Evolutionary conservation across 441 rosid species (phyloP).

Genomic region (Gossypium davidsonii): DNA sequence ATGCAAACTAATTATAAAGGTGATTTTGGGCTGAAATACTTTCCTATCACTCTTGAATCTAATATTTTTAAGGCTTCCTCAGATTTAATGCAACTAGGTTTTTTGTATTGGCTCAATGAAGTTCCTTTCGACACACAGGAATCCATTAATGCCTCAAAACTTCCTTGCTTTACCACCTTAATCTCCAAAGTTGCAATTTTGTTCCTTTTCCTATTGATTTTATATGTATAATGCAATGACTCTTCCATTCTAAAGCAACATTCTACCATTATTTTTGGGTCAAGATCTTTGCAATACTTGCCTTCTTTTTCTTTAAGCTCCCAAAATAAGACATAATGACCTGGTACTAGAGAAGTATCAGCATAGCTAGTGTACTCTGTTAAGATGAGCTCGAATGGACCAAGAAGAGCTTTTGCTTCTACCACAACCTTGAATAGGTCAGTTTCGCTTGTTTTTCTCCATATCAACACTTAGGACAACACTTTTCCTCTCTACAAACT

Average conservation of each 20-base stretch:
- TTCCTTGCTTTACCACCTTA: constrained; percentile 49
- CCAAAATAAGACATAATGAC: constrained; percentile 32
- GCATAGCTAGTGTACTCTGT: constrained; percentile 61
- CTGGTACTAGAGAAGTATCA: constrained; percentile 32
- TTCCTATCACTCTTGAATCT: neutral
- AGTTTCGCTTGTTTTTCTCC: constrained; percentile 73
- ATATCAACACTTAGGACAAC: constrained; percentile 44
- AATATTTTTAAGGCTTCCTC: neutral
- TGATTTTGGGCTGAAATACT: neutral
- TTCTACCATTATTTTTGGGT: constrained; percentile 33
- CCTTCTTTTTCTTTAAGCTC: constrained; percentile 41
- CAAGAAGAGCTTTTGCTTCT: constrained; percentile 38
- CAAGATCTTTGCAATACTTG: constrained; percentile 19
- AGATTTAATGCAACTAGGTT: neutral
- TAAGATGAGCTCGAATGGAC: constrained; percentile 41
- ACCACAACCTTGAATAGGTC: constrained; percentile 59
- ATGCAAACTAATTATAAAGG: neutral
- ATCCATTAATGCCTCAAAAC: constrained; percentile 71
- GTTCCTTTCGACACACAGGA: constrained; percentile 53
- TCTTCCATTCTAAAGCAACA: constrained; percentile 61
- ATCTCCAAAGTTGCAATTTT: constrained; percentile 62
- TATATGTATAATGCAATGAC: constrained; percentile 51
- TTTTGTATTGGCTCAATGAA: constrained; percentile 56
- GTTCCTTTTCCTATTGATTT: constrained; percentile 55
- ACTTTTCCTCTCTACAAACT: constrained; percentile 40